Percentiles rank a stretch among this genome's conserved stretches.
These are phyloP conservation scores for Syncephalastrum contaminatum DNA, from an alignment of 371 early-diverging fungal species.

Conservation along the genomic window DNA sequence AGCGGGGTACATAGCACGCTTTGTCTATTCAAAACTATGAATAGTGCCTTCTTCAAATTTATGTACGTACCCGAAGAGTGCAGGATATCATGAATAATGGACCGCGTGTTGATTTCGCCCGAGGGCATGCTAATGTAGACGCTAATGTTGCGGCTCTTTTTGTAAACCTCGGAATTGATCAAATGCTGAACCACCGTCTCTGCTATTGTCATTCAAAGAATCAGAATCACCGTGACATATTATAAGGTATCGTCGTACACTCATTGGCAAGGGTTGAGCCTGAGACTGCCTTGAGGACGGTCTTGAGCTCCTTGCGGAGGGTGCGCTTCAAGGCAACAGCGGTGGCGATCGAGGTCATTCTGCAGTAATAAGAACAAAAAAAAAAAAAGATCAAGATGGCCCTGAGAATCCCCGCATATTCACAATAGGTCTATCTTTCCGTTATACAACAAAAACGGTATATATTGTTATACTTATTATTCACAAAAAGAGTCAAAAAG, in stretches of 20 bases:
- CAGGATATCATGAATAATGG: constrained; percentile 54
- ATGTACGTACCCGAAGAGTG: constrained; percentile 24
- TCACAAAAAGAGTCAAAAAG: no score
- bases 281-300: constrained; percentile 5
- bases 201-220: constrained; percentile 27
- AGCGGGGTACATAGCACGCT: constrained; percentile 66
- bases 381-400: no score
- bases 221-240: background rate
- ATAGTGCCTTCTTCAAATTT: constrained; percentile 1
- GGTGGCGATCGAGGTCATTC: background rate
- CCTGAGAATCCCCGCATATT: no score
- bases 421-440: no score
- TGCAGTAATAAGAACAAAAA: no score
- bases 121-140: constrained; percentile 67
- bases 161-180: constrained; percentile 41
- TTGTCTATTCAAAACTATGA: constrained; percentile 39
- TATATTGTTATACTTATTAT: no score
- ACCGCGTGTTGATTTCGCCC: constrained; percentile 58
- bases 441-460: no score
- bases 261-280: constrained; percentile 4
- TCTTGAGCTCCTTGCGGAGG: constrained; percentile 18
- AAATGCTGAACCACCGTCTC: constrained; percentile 49
- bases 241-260: constrained; percentile 3
- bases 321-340: constrained; percentile 14
- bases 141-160: constrained; percentile 51